Percentiles rank a stretch among this genome's conserved stretches.
These are phyloP conservation scores for Solanum chaucha DNA, from an alignment of 257 asterid genomes.

Conservation along the genomic window DNA sequence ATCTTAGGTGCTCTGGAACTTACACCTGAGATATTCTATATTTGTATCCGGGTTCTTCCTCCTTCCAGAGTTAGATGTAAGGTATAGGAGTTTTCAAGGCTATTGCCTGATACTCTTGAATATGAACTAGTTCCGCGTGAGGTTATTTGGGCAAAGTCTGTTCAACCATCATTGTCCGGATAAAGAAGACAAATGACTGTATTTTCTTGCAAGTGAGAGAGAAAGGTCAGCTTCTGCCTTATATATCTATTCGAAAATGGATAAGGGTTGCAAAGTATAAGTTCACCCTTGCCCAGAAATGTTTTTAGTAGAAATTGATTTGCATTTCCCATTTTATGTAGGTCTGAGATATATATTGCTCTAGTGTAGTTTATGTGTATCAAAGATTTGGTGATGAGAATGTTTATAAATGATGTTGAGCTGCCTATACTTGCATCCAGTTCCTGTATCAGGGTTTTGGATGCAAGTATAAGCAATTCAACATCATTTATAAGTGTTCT, in stretches of 20 bases:
- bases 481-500: conserved; percentile 30
- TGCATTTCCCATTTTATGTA: conserved; percentile 1
- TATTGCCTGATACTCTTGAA: conserved; percentile 42
- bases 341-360: conserved; percentile 26
- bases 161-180: conserved; percentile 28
- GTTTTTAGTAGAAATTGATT: neutral
- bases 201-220: conserved; percentile 37
- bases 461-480: conserved; percentile 55
- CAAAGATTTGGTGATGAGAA: neutral
- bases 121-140: conserved; percentile 31
- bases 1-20: too few species aligned
- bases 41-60: too few species aligned
- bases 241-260: neutral
- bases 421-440: too few species aligned
- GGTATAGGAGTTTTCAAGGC: conserved; percentile 20
- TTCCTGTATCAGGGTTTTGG: conserved; percentile 18
- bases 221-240: conserved; percentile 27
- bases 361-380: conserved; percentile 25
- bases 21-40: too few species aligned
- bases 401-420: too few species aligned
- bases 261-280: neutral
- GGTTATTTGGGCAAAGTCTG: conserved; percentile 22
- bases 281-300: neutral
- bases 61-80: too few species aligned
- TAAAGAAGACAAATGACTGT: conserved; percentile 36